Evolutionary conservation across 2,329 filamentous ascomycete genomes (phyloP).

Genomic region (Arthroderma sp.): DNA sequence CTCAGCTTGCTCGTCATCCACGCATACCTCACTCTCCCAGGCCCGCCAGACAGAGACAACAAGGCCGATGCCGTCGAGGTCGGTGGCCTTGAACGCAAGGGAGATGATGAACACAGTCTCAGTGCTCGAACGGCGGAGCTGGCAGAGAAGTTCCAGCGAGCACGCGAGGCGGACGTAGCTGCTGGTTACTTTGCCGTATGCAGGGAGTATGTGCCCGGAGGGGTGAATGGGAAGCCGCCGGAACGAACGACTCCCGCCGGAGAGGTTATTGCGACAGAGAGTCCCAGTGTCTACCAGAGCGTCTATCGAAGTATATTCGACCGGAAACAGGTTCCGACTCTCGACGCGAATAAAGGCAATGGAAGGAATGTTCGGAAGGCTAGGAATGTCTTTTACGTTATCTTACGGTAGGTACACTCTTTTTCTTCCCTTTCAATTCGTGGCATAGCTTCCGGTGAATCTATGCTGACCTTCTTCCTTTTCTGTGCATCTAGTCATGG

Average conservation of each 20-base stretch:
- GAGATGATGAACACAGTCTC: constrained; percentile 54
- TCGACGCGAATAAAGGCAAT: constrained; percentile 41
- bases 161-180: constrained; percentile 62
- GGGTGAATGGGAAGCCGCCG: constrained; percentile 83
- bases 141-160: constrained; percentile 49
- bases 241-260: constrained; percentile 73
- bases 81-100: constrained; percentile 38
- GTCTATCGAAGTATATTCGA: constrained; percentile 98
- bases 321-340: constrained; percentile 50
- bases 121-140: constrained; percentile 48
- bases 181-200: constrained; percentile 93
- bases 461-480: not conserved
- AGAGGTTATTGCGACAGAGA: constrained; percentile 63
- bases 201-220: constrained; percentile 80
- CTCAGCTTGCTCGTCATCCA: constrained; percentile 50
- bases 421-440: not conserved
- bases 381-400: constrained; percentile 86
- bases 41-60: constrained; percentile 19
- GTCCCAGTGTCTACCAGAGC: constrained; percentile 90
- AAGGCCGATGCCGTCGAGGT: constrained; percentile 22
- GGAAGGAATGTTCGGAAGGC: constrained; percentile 46
- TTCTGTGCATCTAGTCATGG: constrained; percentile 55
- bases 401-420: constrained; percentile 53
- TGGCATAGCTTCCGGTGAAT: not conserved
- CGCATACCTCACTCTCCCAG: constrained; percentile 56